Percentiles rank a stretch among this genome's conserved stretches.
phyloP scores from a whole-genome alignment of 768 basidiomycete genomes.

The Leccinellum rugosiceps region DNA sequence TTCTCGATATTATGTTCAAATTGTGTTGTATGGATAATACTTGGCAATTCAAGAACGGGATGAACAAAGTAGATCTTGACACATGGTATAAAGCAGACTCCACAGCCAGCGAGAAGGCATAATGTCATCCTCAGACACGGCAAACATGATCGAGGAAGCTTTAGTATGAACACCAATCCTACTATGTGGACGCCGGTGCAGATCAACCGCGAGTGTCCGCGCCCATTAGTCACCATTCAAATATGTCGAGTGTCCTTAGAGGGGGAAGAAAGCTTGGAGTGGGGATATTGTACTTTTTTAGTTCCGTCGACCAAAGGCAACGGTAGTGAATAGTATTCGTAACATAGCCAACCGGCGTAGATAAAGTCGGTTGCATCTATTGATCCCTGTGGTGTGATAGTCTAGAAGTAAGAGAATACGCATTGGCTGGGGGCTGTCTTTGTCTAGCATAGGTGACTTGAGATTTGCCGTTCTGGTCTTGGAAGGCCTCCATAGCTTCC shows the following conservation, averaged over 20 bases:
- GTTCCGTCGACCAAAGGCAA: background rate
- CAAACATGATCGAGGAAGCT: background rate
- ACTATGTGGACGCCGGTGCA: background rate
- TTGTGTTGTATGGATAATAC: too few relatives aligned
- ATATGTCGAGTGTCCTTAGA: background rate
- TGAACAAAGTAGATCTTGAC: too few relatives aligned
- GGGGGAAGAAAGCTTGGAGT: background rate
- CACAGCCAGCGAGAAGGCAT: too few relatives aligned
- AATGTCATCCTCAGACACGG: too few relatives aligned
- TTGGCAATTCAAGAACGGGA: too few relatives aligned
- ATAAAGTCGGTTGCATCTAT: conserved; percentile 4
- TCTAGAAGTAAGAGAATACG: conserved; percentile 19
- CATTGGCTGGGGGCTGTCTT: conserved; percentile 1
- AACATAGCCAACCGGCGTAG: background rate
- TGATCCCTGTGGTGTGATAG: conserved; percentile 9
- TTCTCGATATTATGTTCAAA: too few relatives aligned
- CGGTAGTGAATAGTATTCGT: background rate
- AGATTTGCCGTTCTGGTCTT: conserved; percentile 14
- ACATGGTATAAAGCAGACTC: too few relatives aligned
- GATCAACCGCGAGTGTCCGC: background rate
- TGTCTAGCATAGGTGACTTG: conserved; percentile 20
- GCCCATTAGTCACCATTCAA: background rate
- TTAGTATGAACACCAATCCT: background rate
- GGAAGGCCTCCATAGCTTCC: conserved; percentile 43
- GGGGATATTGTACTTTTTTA: background rate